Evolutionary conservation across 257 asterid genomes (phyloP), one percentile per base, ranked within the genome.

Genomic region (Scutellaria baicalensis): DNA sequence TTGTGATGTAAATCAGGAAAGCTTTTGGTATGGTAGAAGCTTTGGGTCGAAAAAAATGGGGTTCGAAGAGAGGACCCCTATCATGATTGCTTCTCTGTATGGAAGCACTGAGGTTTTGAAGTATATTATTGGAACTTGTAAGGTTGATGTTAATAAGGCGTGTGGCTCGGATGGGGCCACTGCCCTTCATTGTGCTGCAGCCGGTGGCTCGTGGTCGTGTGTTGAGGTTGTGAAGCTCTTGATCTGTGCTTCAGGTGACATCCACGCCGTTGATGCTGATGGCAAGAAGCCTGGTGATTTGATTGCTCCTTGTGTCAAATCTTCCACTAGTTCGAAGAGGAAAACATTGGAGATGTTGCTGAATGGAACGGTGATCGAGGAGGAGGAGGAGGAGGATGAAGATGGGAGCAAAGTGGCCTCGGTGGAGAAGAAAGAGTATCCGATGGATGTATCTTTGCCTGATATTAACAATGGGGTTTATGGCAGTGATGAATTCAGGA

Each of bases 141-240:
- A 78, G 65, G 83, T 83, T 61, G 96, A 92, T 73, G 88, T 87
- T 55, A 92, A 86, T 57, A 69, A 79, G 61, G 87, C 97, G 0
- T 81, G 87, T 49, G 96, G 93, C 48, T 84, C 86, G 0, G 98
- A 92, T 66, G 86, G 95, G 3, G 91, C 86, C 38, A 92, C 98
- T 13, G 82, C 97, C 9, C 96, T 92, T 18, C 98, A 92, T 73
- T 92, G 98, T 66, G 95, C 93, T 3, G 87, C 89, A 0, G 88
- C 95, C 7, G 96, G 96, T 20, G 97, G 93, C 3, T 81, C 86
- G 0, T 81, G 78, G 73, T 58, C 81, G 0, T 80, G 93, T 0
- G 74, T 85, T 0, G 91, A 91, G 77, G 84, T 66, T 27, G 85
- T 84, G 40, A 74, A 78, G 79, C 77, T 89, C 76, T 67, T 92